A percentile compares a stretch with the other conserved stretches of the same genome.
These are phyloP conservation scores for Microbotryum saponariae DNA, from an alignment of 1,284 basidiomycete species.

Conservation along the genomic window DNA sequence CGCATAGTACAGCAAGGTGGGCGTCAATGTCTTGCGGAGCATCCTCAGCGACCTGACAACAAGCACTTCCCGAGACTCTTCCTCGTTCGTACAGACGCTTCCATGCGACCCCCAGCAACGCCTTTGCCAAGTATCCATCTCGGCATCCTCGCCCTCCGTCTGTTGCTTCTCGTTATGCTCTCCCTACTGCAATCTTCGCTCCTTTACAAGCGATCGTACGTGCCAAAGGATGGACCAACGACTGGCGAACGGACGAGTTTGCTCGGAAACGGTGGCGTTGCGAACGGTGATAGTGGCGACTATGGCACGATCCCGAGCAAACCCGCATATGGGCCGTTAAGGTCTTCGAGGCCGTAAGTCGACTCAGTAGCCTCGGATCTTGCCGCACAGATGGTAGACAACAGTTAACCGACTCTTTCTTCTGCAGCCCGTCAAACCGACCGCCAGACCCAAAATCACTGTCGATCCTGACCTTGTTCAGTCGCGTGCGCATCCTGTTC, in stretches of 20 bases:
- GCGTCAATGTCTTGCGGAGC: no score
- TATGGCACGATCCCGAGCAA: no score
- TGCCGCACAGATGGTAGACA: neutral
- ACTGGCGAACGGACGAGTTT: neutral
- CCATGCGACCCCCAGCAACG: neutral
- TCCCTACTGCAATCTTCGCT: slow-evolving; percentile 15
- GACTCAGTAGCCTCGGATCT: neutral
- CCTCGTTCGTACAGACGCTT: neutral
- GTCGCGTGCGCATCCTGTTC: slow-evolving; percentile 43
- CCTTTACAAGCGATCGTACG: slow-evolving; percentile 14
- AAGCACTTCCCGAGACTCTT: neutral
- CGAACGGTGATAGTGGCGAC: neutral
- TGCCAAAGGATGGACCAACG: neutral
- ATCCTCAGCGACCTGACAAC: no score
- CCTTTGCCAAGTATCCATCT: slow-evolving; percentile 18
- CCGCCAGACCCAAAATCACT: slow-evolving; percentile 23
- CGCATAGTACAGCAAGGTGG: no score
- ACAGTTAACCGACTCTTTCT: neutral
- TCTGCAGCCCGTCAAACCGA: slow-evolving; percentile 18
- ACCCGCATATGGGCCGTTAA: no score
- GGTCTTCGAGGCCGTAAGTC: no score
- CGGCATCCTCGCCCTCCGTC: slow-evolving; percentile 17
- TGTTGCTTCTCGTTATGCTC: slow-evolving; percentile 19
- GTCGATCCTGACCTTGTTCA: slow-evolving; percentile 28
- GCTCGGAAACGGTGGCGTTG: neutral